A percentile compares a stretch with the other conserved stretches of the same genome.
These are phyloP conservation scores for Schizophyllum commune DNA, from an alignment of 1,284 basidiomycete species.

Conservation along the genomic window DNA sequence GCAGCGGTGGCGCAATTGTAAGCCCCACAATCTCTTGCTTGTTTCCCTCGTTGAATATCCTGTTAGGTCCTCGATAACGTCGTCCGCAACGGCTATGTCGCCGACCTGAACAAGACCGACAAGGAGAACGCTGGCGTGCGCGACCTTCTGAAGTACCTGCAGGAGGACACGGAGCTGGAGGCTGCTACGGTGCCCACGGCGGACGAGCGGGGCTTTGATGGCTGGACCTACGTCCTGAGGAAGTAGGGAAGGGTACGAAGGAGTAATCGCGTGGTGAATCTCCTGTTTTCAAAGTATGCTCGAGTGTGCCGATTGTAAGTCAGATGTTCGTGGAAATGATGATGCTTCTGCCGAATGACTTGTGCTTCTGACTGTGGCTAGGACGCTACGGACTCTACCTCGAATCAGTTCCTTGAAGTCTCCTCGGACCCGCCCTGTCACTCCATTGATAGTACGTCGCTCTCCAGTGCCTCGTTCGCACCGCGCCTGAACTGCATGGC, in stretches of 20 bases:
- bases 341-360: no score
- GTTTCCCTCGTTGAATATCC: neutral
- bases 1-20: constrained; percentile 47
- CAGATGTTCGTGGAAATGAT: no score
- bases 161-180: constrained; percentile 47
- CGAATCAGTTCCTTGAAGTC: no score
- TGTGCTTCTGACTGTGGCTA: no score
- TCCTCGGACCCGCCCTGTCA: no score
- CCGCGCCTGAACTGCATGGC: no score
- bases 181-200: constrained; percentile 51
- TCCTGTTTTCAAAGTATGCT: no score
- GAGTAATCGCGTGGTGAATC: no score
- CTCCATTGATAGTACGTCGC: no score
- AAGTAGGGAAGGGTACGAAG: neutral
- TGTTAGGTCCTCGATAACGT: constrained; percentile 55
- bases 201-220: constrained; percentile 58
- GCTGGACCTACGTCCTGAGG: constrained; percentile 13
- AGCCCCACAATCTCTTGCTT: constrained; percentile 17
- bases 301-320: no score
- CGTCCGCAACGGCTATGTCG: constrained; percentile 39
- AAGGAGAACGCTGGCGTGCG: constrained; percentile 34
- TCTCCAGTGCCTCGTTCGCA: no score
- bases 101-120: constrained; percentile 33
- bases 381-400: no score
- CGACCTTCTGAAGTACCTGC: constrained; percentile 35